Percentiles rank a stretch among this genome's conserved stretches.
These are phyloP conservation scores for Penicillium sp. DNA, from an alignment of 2,329 filamentous ascomycete species.

Conservation along the genomic window DNA sequence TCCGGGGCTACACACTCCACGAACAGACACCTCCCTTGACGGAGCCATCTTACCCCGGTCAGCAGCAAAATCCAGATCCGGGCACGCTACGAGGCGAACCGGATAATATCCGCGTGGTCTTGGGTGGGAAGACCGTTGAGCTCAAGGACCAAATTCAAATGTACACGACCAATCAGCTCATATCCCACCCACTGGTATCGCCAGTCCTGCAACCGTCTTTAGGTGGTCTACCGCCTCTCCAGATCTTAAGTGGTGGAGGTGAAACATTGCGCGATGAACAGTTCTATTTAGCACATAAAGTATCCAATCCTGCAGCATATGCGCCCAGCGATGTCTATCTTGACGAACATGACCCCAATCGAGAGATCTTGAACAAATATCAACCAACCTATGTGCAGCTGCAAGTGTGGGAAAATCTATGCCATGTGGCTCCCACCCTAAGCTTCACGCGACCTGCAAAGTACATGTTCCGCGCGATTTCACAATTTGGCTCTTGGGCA, in stretches of 20 bases:
- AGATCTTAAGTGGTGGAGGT: constrained; percentile 82
- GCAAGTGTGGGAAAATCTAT: constrained; percentile 94
- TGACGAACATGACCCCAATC: constrained; percentile 58
- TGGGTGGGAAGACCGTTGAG: constrained; percentile 68
- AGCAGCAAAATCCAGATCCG: constrained; percentile 19
- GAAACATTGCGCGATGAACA: constrained; percentile 92
- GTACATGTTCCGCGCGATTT: constrained; percentile 88
- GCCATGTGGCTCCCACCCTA: constrained; percentile 87
- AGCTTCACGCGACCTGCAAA: constrained; percentile 96
- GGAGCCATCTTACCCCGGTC: constrained; percentile 23
- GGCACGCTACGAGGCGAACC: constrained; percentile 19
- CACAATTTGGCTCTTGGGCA: constrained; percentile 91
- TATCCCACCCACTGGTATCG: constrained; percentile 85
- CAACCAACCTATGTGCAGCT: constrained; percentile 87
- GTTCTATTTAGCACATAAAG: constrained; percentile 92
- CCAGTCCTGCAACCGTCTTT: constrained; percentile 83
- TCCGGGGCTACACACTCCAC: constrained; percentile 30
- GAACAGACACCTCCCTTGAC: constrained; percentile 14
- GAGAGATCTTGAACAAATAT: constrained; percentile 59
- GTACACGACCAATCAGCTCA: constrained; percentile 76
- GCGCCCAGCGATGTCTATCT: constrained; percentile 64
- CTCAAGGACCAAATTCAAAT: constrained; percentile 93
- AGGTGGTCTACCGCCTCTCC: constrained; percentile 81
- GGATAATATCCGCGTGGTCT: constrained; percentile 59
- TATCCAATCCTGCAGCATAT: constrained; percentile 76